phyloP scores from a whole-genome alignment of 2,329 filamentous ascomycete genomes.

The Colletotrichum sublineola region DNA sequence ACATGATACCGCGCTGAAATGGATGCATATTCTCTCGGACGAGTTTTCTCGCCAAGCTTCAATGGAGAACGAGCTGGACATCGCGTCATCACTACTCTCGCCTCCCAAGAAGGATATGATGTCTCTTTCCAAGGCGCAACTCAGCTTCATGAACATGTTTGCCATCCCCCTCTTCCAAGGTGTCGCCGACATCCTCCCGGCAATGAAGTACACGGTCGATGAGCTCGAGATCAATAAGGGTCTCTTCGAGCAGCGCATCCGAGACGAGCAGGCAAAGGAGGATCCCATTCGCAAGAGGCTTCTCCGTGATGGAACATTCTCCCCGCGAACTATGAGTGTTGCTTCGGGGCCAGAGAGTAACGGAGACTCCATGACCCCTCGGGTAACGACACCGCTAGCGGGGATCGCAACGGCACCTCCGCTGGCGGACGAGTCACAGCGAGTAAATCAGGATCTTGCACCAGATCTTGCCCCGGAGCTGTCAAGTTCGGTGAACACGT shows the following conservation, averaged over 20 bases:
- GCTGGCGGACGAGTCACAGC: slow-evolving; percentile 44
- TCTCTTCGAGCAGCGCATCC: slow-evolving; percentile 78
- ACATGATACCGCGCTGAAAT: slow-evolving; percentile 84
- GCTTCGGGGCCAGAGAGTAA: slow-evolving; percentile 45
- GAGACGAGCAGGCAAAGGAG: slow-evolving; percentile 70
- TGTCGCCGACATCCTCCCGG: slow-evolving; percentile 86
- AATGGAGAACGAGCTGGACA: slow-evolving; percentile 90
- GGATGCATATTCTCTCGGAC: slow-evolving; percentile 94
- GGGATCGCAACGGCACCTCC: slow-evolving; percentile 37
- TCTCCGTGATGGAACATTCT: slow-evolving; percentile 58
- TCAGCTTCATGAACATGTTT: slow-evolving; percentile 97
- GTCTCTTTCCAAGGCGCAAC: slow-evolving; percentile 87
- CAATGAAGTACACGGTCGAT: slow-evolving; percentile 85
- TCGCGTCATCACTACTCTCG: slow-evolving; percentile 88
- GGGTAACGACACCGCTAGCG: slow-evolving; percentile 37
- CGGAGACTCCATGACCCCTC: slow-evolving; percentile 32
- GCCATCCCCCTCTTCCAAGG: slow-evolving; percentile 92
- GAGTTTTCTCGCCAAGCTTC: slow-evolving; percentile 94
- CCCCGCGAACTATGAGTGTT: slow-evolving; percentile 61
- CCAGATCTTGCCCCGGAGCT: slow-evolving; percentile 47
- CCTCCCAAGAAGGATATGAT: slow-evolving; percentile 86
- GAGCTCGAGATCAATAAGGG: slow-evolving; percentile 84
- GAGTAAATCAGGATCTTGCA: slow-evolving; percentile 47
- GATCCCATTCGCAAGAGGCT: slow-evolving; percentile 54
- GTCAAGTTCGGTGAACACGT: slow-evolving; percentile 48